Base-by-base conservation (phyloP, 495 filamentous ascomycete genomes). In the Talaromyces borbonicus region DNA sequence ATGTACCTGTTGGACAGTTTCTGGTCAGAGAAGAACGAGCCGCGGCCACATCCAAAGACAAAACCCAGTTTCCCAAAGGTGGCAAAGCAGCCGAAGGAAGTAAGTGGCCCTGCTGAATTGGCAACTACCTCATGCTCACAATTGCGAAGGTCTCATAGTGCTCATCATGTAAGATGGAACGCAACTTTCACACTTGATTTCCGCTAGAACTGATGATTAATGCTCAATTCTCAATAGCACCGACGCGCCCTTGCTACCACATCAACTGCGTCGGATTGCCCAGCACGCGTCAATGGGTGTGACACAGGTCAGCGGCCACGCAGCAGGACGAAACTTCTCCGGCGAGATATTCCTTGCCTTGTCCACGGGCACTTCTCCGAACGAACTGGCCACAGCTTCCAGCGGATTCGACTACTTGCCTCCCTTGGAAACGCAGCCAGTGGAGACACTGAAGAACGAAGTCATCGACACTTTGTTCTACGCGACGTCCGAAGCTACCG, bases 381-480 rank as follows among this genome's bases (percentile, higher is more conserved):
- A 42, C 20, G 39, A 42, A 8, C 11, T 42, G 15, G 39, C 22
- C 5, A 42, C 39, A 42, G 8, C 22, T 12, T 42, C 25, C 1
- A 25, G 22, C 25, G 39, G 39, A 8, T 38, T 38, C 12, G 35
- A 38, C 2, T 42, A 42, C 5, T 24, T 42, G 5, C 39, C 39
- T 25, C 22, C 39, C 1, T 14, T 42, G 22, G 39, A 42, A 16
- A 42, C 39, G 16, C 25, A 25, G n/a, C 3, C n/a, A 25, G 25
- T 42, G 27, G 22, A 27, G 39, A 25, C 39, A 19, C 22, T 42
- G 12, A 42, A 42, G 12, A 42, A 42, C 39, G 39, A 42, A 19
- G 22, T 25, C 16, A 42, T 42, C 18, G 39, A 42, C 8, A 18
- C 22, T 3, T 27, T 42, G n/a, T 42, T 42, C 8, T 42, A 42